Base-by-base conservation (phyloP, 805 yeast genomes). In the Brettanomyces sp. region DNA sequence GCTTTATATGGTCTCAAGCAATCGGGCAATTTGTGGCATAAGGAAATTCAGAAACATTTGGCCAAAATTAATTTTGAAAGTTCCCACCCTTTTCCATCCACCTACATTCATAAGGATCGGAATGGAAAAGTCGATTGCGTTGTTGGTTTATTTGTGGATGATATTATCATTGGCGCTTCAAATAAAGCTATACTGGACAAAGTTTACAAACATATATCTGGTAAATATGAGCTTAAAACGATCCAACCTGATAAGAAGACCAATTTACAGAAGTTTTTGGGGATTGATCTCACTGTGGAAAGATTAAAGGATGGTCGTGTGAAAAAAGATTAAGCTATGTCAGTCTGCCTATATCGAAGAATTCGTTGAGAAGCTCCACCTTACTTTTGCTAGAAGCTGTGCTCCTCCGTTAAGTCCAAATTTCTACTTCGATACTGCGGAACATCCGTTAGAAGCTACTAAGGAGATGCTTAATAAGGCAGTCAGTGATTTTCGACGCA, bases 1-100 rank as follows among this genome's bases (percentile, higher is more conserved):
- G 46, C 38, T 3, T n/a, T 46, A 6, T 46, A 43, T 43, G 43
- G 49, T 13, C 14, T 46, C 7, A 46, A 46, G 36, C 46, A 43
- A 21, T 28, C 37, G 25, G 38, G 38, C 9, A 12, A 12, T 1
- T 8, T 46, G 4, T 46, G 43, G 49, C 32, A 34, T 25, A 34
- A 43, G 11, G 39, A 32, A 11, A 32, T 18, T 18, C 18, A 18
- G 18, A 18, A 18, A 18, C 18, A 18, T 18, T 18, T 18, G 18
- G 18, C 18, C 18, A 18, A 18, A 18, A 18, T 18, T 18, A 18
- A 18, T 18, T 18, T 18, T 18, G 18, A 18, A 18, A 13, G n/a
- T 13, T 13, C 11, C 11, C 11, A 13, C 11, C 35, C 11, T 32
- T 32, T 32, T 32, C 35, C 35, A 11, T 32, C 35, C 11, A 32